A percentile compares a stretch with the other conserved stretches of the same genome.
phyloP scores from a whole-genome alignment of 768 basidiomycete genomes.

The Inosperma sp. region DNA sequence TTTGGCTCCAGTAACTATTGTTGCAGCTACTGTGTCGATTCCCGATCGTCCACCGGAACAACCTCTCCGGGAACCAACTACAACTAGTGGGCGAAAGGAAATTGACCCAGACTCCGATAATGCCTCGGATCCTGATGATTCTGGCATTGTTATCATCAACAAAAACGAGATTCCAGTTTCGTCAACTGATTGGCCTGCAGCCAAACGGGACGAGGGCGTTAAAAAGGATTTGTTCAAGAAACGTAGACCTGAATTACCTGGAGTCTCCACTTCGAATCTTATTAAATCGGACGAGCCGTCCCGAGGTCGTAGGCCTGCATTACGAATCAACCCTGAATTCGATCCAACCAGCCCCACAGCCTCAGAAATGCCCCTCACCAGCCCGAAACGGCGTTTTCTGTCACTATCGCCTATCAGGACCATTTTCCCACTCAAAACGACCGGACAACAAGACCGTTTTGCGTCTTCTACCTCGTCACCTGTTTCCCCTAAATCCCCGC shows the following conservation, averaged over 20 bases:
- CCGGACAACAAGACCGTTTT: conserved; percentile 32
- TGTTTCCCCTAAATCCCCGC: conserved; percentile 28
- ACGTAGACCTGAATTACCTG: conserved; percentile 33
- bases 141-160: conserved; percentile 49
- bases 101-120: conserved; percentile 14
- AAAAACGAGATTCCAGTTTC: conserved; percentile 35
- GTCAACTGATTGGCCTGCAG: conserved; percentile 39
- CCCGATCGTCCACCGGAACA: conserved; percentile 7
- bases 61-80: background rate
- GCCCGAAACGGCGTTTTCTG: conserved; percentile 37
- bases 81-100: conserved; percentile 2
- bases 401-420: conserved; percentile 46
- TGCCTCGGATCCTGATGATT: conserved; percentile 46
- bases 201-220: conserved; percentile 38
- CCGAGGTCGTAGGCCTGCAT: conserved; percentile 14
- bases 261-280: conserved; percentile 17
- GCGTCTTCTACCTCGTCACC: conserved; percentile 37
- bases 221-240: conserved; percentile 31
- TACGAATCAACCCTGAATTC: conserved; percentile 9
- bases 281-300: conserved; percentile 4
- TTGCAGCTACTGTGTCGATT: conserved; percentile 18
- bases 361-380: conserved; percentile 12
- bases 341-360: conserved; percentile 11
- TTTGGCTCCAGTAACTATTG: conserved; percentile 25
- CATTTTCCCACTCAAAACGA: conserved; percentile 40